Evolutionary conservation across 805 yeast species (phyloP).

Genomic region (Candida arabinofermentans): DNA sequence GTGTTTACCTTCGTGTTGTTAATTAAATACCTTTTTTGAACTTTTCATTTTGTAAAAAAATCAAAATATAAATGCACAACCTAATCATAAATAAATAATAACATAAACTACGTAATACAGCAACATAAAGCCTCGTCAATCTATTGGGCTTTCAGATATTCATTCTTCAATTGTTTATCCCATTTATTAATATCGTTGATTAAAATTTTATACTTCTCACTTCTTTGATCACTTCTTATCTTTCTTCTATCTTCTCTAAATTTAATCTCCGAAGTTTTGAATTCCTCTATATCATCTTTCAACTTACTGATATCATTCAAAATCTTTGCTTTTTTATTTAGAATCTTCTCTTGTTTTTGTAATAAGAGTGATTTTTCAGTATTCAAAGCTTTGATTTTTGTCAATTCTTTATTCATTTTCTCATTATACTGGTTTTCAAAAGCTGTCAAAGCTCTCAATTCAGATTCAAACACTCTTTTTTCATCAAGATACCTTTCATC

Average conservation of each 20-base stretch:
- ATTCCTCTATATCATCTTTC: slow-evolving; percentile 23
- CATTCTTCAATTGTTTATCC: slow-evolving; percentile 19
- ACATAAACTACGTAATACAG: background rate
- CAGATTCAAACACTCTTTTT: slow-evolving; percentile 36
- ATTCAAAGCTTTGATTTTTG: slow-evolving; percentile 22
- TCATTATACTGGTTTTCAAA: slow-evolving; percentile 28
- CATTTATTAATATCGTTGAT: slow-evolving; percentile 22
- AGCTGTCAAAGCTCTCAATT: slow-evolving; percentile 28
- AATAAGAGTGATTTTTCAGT: slow-evolving; percentile 27
- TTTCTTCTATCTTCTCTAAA: slow-evolving; percentile 19
- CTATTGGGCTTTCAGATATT: slow-evolving; percentile 2
- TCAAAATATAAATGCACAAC: too few species aligned
- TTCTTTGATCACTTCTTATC: slow-evolving; percentile 20
- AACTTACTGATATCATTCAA: slow-evolving; percentile 20
- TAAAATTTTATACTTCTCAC: slow-evolving; percentile 21
- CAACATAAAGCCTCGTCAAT: background rate
- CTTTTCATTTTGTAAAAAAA: too few species aligned
- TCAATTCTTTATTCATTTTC: slow-evolving; percentile 21
- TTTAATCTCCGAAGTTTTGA: slow-evolving; percentile 23
- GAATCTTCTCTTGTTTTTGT: slow-evolving; percentile 32
- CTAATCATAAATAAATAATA: background rate
- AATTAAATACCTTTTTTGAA: background rate
- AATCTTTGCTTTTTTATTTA: slow-evolving; percentile 29
- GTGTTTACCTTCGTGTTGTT: background rate
- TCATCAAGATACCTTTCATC: slow-evolving; percentile 36